These are phyloP conservation scores for Mycena amicta DNA, from an alignment of 768 basidiomycete genomes.

Conservation along the genomic window DNA sequence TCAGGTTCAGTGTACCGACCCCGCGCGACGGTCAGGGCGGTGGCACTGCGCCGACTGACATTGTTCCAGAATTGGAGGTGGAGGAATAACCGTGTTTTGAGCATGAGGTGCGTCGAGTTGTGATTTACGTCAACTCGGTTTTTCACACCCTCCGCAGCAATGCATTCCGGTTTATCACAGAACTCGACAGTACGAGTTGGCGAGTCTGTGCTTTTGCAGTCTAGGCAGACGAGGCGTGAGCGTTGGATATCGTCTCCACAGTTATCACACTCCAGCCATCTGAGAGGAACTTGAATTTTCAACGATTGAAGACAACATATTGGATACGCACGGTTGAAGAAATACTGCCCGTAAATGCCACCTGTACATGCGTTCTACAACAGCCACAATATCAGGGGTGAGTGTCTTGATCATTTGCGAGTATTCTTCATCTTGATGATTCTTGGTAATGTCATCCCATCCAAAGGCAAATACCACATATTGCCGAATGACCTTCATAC, in stretches of 20 bases:
- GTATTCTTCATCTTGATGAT: background rate
- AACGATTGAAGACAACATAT: background rate
- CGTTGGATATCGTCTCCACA: background rate
- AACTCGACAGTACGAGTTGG: background rate
- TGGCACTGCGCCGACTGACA: background rate
- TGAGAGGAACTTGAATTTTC: background rate
- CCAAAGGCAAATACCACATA: no score
- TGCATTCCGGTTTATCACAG: background rate
- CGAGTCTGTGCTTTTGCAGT: slow-evolving; percentile 8
- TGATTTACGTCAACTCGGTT: background rate
- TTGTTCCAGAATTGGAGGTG: background rate
- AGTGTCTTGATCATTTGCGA: background rate
- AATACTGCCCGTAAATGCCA: slow-evolving; percentile 4
- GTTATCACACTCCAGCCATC: slow-evolving; percentile 1
- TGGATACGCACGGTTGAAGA: background rate
- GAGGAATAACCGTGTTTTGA: background rate
- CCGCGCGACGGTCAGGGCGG: background rate
- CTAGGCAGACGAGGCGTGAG: slow-evolving; percentile 8
- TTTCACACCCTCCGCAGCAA: background rate
- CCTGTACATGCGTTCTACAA: no score
- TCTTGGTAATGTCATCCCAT: no score
- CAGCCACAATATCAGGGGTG: no score
- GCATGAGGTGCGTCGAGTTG: background rate
- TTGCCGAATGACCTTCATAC: no score
- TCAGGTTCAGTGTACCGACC: background rate